Evolutionary conservation across 768 basidiomycete species (phyloP).

Genomic region (Hysterangium stoloniferum): DNA sequence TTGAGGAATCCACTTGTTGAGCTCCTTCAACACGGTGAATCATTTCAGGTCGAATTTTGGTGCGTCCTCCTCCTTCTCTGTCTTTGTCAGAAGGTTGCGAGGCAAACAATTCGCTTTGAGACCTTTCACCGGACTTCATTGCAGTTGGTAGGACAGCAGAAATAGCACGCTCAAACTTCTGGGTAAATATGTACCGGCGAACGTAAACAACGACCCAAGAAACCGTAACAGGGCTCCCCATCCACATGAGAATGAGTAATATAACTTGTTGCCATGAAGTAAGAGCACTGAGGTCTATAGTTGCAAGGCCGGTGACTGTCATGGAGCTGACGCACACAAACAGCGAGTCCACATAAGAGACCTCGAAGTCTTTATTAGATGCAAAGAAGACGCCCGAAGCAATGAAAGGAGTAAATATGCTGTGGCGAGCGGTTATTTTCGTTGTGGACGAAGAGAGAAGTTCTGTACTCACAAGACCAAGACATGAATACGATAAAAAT

Average conservation of each 20-base stretch:
- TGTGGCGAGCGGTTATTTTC: conserved; percentile 61
- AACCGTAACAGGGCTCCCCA: conserved; percentile 69
- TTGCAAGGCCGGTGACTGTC: conserved; percentile 41
- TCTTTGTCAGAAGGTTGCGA: conserved; percentile 16
- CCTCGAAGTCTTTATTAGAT: conserved; percentile 62
- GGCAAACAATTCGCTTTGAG: not conserved
- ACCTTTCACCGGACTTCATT: not conserved
- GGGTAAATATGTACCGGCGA: conserved; percentile 60
- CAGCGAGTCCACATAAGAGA: conserved; percentile 47
- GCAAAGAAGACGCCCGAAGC: conserved; percentile 65
- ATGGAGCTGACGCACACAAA: conserved; percentile 31
- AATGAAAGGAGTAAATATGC: conserved; percentile 16
- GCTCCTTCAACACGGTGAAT: conserved; percentile 57
- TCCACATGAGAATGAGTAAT: conserved; percentile 25
- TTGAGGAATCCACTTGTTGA: conserved; percentile 67
- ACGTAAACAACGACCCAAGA: conserved; percentile 75
- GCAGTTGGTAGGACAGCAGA: too few species aligned
- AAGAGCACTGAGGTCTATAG: conserved; percentile 60
- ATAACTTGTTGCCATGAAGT: conserved; percentile 65
- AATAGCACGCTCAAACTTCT: conserved; percentile 57
- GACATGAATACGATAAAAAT: conserved; percentile 59
- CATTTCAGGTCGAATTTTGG: conserved; percentile 57
- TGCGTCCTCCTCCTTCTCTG: conserved; percentile 7
- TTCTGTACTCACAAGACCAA: conserved; percentile 60
- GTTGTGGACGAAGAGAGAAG: conserved; percentile 78